These are phyloP conservation scores for Reticulascus tulasneorum DNA, from an alignment of 2,329 filamentous ascomycete species.

Conservation along the genomic window DNA sequence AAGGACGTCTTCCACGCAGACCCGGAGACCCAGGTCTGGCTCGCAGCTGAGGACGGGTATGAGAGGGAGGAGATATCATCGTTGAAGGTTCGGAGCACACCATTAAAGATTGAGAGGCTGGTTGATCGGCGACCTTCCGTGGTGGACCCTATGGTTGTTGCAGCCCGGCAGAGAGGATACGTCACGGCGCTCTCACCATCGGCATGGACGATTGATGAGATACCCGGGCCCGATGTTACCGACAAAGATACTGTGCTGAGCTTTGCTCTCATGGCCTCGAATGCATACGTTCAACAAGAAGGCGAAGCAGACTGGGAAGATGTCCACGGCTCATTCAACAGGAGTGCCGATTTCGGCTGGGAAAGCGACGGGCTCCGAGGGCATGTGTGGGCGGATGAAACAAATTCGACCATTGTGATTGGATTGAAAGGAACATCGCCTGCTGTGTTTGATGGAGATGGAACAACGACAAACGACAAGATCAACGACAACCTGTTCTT, in stretches of 20 bases:
- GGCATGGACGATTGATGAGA: conserved; percentile 78
- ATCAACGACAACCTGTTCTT: conserved; percentile 97
- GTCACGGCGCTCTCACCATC: conserved; percentile 65
- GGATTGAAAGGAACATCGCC: conserved; percentile 87
- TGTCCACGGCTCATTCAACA: conserved; percentile 74
- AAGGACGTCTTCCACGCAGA: conserved; percentile 62
- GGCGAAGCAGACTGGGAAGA: conserved; percentile 77
- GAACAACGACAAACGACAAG: conserved; percentile 96
- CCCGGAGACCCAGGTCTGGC: conserved; percentile 52
- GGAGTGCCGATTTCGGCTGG: conserved; percentile 90
- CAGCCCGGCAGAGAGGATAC: conserved; percentile 65
- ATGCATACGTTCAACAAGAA: conserved; percentile 79
- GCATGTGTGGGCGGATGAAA: conserved; percentile 85
- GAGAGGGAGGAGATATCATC: conserved; percentile 45
- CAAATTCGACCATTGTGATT: conserved; percentile 83
- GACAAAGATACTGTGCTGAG: conserved; percentile 81
- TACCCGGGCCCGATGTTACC: conserved; percentile 75
- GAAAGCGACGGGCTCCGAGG: conserved; percentile 82
- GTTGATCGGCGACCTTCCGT: conserved; percentile 71
- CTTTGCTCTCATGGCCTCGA: conserved; percentile 81
- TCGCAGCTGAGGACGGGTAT: conserved; percentile 56
- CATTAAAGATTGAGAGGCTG: conserved; percentile 73
- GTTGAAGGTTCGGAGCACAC: conserved; percentile 59
- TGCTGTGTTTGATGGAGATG: conserved; percentile 93
- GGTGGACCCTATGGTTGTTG: conserved; percentile 74